phyloP scores from a whole-genome alignment of 2,329 filamentous ascomycete genomes.

The Fusarium piperis region DNA sequence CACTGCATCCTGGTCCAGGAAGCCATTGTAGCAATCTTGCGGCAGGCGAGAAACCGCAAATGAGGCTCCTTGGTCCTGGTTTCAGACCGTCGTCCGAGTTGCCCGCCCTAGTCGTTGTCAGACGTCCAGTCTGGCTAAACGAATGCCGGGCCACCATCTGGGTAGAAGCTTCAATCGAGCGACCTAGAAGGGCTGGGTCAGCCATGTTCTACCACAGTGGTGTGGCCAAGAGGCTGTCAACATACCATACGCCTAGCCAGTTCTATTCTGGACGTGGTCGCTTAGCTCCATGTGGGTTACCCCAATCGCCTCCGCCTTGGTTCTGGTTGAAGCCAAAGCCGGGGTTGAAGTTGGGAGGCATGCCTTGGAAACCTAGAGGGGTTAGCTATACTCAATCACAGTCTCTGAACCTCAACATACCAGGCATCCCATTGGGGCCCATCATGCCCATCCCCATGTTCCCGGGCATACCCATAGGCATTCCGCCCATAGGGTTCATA shows the following conservation, averaged over 20 bases:
- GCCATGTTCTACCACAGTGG: not conserved
- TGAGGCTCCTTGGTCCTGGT: not conserved
- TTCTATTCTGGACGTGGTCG: slow-evolving; percentile 76
- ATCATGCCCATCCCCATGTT: slow-evolving; percentile 66
- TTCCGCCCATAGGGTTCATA: slow-evolving; percentile 58
- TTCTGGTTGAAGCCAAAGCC: slow-evolving; percentile 71
- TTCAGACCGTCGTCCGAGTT: not conserved
- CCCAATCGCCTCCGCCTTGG: slow-evolving; percentile 65
- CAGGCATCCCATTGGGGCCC: slow-evolving; percentile 57
- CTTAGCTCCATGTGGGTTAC: slow-evolving; percentile 86
- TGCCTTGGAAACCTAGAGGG: slow-evolving; percentile 69
- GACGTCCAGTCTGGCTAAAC: not conserved
- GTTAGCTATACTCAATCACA: slow-evolving; percentile 31
- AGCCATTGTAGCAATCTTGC: not conserved
- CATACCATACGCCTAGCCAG: not conserved
- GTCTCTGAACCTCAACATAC: slow-evolving; percentile 38
- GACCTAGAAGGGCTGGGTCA: not conserved
- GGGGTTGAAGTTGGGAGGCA: slow-evolving; percentile 77
- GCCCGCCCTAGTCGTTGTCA: not conserved
- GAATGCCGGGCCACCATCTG: not conserved
- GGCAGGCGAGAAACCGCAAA: not conserved
- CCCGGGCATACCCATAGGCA: slow-evolving; percentile 67
- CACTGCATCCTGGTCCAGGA: not conserved
- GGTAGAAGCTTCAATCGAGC: not conserved
- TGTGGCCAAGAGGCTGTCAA: not conserved